Evolutionary conservation across 805 yeast genomes (phyloP), one percentile per base, ranked within the genome.

Genomic region (Lipomyces anomalus): DNA sequence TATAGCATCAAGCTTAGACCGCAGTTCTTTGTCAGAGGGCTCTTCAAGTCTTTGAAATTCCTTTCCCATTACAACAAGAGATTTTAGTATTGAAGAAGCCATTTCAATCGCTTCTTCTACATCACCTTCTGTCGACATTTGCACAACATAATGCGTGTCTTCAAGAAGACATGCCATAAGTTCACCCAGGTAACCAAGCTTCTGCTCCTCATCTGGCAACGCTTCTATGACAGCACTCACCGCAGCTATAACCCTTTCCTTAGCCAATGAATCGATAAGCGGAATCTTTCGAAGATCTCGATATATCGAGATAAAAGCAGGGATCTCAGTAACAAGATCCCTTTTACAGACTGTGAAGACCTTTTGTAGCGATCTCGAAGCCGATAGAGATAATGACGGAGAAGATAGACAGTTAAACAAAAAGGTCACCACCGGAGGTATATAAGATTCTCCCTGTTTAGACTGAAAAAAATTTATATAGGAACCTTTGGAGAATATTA

Each of bases 31-130:
- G 63, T 63, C 73, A 35, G 68, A 38, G 41, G 40, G 37, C 72
- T 80, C 86, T 33, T 71, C 78, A 0, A 85, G 80, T 1, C 74
- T 62, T 40, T 76, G 76, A 57, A 82, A 62, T 0, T 88, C 86
- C 45, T 79, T 81, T 0, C 87, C 92, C 3, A 86, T 67, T 43
- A 82, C 84, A n/a, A 72, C 71, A 0, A 87, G 61, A 57, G 87
- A 83, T 11, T 75, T 65, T 22, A 85, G 62, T 38, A 84, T 63
- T 21, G 88, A 80, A 2, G 71, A 58, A 1, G 75, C 78, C 2
- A 64, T 52, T 26, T 68, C 67, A 4, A 28, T 23, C n/a, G 38
- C 35, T 9, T 20, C 11, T 22, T 35, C 40, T 4, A 44, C 47
- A n/a, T 43, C 42, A 22, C 39, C 44, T 18, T 47, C 53, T 16